Evolutionary conservation across 2,329 filamentous ascomycete genomes (phyloP), one percentile per base, ranked within the genome.

Genomic region (Achaetomium macrosporum): DNA sequence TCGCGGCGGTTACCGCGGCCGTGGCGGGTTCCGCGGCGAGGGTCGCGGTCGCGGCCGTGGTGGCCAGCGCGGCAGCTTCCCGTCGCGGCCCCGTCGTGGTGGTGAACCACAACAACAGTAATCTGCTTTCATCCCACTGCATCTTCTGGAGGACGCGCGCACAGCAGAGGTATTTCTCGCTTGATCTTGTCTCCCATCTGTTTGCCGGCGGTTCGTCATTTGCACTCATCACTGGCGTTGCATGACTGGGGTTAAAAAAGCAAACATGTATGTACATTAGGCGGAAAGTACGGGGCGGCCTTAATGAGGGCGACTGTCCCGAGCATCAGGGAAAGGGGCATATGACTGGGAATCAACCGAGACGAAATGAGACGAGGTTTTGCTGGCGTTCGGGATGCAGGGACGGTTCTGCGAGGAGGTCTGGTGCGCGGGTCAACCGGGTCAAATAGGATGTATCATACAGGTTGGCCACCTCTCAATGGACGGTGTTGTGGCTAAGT

Each of bases 11-110:
- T 73, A 56, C 49, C 62, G 61, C 44, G 59, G 79, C 49, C 78
- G 81, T 41, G 62, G 76, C 61, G 77, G 75, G 51, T 73, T 42
- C 45, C 58, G 59, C 9, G 59, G 79, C 50, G 78, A 81, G 47
- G 73, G 72, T 50, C 70, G 76, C 35, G 60, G 59, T 13, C 56
- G 62, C 31, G 56, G 60, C 35, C 55, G 61, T 51, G 61, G 77
- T 36, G 73, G 72, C 35, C 64, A 66, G 37, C 71, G 76, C 56
- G 74, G 75, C 25, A 57, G 58, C 51, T 43, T 54, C 29, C 43
- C 56, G 15, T 39, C 45, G 43, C 56, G 59, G 10, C 54, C 57
- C n/a, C 60, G 60, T 37, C 56, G 59, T 40, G 56, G 50, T 13
- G 51, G 53, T 31, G 55, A 57, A 33, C 50, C 48, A 36, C 40